Percentiles rank a stretch among this genome's conserved stretches.
Evolutionary conservation across 2,329 filamentous ascomycete genomes (phyloP).

Genomic region (Penicillium paneum): DNA sequence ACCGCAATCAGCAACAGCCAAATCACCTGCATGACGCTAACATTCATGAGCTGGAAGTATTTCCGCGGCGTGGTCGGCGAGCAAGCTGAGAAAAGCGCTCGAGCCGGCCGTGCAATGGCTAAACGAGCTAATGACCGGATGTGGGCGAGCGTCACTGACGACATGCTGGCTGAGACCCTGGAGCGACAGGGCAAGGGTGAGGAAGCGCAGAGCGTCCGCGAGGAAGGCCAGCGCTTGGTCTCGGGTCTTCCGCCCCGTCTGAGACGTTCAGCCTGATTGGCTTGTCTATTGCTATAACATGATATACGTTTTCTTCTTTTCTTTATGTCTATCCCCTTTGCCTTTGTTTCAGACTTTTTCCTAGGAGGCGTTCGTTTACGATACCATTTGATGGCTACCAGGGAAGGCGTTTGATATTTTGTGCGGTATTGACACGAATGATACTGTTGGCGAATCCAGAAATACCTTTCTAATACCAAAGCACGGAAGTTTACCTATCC

Average conservation of each 20-base stretch:
- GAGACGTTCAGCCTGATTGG: slow-evolving; percentile 24
- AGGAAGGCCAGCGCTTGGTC: slow-evolving; percentile 45
- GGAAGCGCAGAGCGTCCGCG: slow-evolving; percentile 48
- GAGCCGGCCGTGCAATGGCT: slow-evolving; percentile 66
- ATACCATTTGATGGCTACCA: slow-evolving; percentile 31
- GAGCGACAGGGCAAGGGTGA: slow-evolving; percentile 65
- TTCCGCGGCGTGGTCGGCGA: slow-evolving; percentile 80
- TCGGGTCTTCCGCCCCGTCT: slow-evolving; percentile 37
- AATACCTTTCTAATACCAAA: background rate
- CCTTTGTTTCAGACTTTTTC: background rate
- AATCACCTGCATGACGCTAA: slow-evolving; percentile 77
- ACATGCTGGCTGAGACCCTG: slow-evolving; percentile 71
- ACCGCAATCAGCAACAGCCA: slow-evolving; percentile 71
- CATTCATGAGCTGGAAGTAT: slow-evolving; percentile 78
- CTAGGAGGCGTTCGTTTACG: slow-evolving; percentile 23
- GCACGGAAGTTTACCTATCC: background rate
- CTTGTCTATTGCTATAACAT: background rate
- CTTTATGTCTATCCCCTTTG: background rate
- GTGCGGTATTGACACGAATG: background rate
- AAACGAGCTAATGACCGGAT: slow-evolving; percentile 67
- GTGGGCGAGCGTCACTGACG: slow-evolving; percentile 78
- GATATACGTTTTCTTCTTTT: slow-evolving; percentile 3
- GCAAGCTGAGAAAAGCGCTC: slow-evolving; percentile 72
- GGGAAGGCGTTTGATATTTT: slow-evolving; percentile 21
- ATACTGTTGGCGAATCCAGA: background rate